phyloP scores from a whole-genome alignment of 495 filamentous ascomycete genomes.

The Niebla homalea region DNA sequence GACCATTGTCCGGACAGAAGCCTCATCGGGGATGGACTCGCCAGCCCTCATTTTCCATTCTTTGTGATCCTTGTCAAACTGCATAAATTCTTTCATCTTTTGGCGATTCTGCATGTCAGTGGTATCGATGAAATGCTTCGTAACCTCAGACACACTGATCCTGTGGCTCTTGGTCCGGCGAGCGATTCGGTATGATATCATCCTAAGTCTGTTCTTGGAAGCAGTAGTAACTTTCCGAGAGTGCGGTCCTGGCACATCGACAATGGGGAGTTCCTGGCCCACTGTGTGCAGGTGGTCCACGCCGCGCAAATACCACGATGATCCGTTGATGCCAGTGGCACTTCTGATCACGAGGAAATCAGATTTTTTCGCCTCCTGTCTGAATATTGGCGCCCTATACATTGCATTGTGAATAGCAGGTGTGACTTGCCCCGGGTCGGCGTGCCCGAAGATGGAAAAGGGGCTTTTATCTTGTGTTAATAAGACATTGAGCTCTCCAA shows the following conservation, averaged over 20 bases:
- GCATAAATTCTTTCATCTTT: slow-evolving; percentile 92
- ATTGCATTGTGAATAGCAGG: slow-evolving; percentile 88
- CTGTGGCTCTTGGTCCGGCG: slow-evolving; percentile 55
- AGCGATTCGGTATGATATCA: slow-evolving; percentile 79
- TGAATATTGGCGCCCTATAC: slow-evolving; percentile 88
- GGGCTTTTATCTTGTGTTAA: slow-evolving; percentile 89
- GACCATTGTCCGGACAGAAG: slow-evolving; percentile 69
- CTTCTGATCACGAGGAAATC: slow-evolving; percentile 83
- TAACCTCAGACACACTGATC: slow-evolving; percentile 65
- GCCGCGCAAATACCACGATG: slow-evolving; percentile 65
- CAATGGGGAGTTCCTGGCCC: slow-evolving; percentile 80
- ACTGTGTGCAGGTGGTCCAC: slow-evolving; percentile 83
- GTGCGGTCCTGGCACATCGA: slow-evolving; percentile 85
- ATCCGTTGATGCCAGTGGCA: slow-evolving; percentile 58
- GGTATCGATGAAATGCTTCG: slow-evolving; percentile 74
- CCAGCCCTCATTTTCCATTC: slow-evolving; percentile 66
- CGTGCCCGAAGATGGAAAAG: slow-evolving; percentile 86
- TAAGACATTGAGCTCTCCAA: slow-evolving; percentile 77
- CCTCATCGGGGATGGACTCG: slow-evolving; percentile 62
- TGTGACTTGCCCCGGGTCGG: slow-evolving; percentile 76
- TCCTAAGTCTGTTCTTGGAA: slow-evolving; percentile 86
- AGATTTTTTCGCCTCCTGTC: slow-evolving; percentile 59
- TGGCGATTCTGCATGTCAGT: slow-evolving; percentile 89
- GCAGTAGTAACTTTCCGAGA: slow-evolving; percentile 90
- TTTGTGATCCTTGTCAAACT: slow-evolving; percentile 68